Base-by-base conservation (phyloP, 2,329 filamentous ascomycete species). In the Curvularia sp. region DNA sequence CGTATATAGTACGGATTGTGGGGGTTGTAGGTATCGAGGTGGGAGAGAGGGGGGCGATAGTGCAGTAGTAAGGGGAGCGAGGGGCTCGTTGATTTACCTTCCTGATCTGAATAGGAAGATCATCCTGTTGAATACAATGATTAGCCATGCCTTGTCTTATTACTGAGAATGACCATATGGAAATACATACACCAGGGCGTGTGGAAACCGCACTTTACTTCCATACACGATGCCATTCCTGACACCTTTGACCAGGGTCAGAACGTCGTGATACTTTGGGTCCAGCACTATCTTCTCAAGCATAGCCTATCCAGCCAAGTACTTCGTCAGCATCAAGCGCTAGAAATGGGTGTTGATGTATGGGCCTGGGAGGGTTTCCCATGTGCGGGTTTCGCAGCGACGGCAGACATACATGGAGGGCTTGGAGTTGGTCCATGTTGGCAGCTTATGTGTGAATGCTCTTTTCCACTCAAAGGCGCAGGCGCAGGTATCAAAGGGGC, bases 141-240 rank as follows among this genome's bases (percentile, higher is more conserved):
- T 64, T 46, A 63, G 56, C 41, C 9, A n/a, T 55, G 31, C 3
- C 12, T n/a, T 35, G 5, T 18, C 22, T 10, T 2, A 8, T 8
- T 6, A 1, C 15, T 9, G 5, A 15, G 10, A 24, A 22, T 26
- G 41, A 6, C 35, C 12, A 22, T 8, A 1, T 18, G 5, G 15
- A 47, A 31, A 8, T 41, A 68, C 81, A 63, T 83, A 88, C 85
- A 99, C 95, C 68, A 99, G 85, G 61, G 95, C 95, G 81, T 99
- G 95, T 65, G 95, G 95, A 81, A 99, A 98, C 64, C 95, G 93
- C 78, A 99, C 92, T 86, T 98, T 98, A 71, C 91, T 88, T 61
- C 95, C 95, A 80, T 99, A 99, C 63, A 99, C 92, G 66, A 93
- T 89, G 77, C 95, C 95, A 87, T 98, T 99, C 80, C 95, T 92